Evolutionary conservation across 2,329 filamentous ascomycete species (phyloP).

Genomic region (Xylaria arbuscula): DNA sequence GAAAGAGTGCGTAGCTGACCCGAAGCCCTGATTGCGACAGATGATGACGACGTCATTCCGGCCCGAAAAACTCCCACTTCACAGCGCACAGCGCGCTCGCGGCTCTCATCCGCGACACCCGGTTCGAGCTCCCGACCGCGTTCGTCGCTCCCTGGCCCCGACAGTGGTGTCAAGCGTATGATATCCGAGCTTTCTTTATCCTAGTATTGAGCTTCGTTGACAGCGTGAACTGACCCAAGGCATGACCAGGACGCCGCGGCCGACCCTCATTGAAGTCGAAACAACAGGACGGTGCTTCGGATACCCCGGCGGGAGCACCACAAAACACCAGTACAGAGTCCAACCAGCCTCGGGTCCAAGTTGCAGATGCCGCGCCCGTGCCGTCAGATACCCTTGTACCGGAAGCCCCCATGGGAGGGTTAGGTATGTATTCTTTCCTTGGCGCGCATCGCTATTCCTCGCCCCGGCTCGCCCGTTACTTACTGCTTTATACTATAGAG

Average conservation of each 20-base stretch:
- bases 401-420: constrained; percentile 47
- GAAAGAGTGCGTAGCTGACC: constrained; percentile 8
- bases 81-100: constrained; percentile 40
- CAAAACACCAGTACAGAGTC: constrained; percentile 36
- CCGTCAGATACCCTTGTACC: constrained; percentile 39
- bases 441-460: background rate
- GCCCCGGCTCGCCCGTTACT: constrained; percentile 8
- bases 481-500: constrained; percentile 16
- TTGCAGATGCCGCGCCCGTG: constrained; percentile 35
- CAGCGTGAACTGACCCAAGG: constrained; percentile 17
- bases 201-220: background rate
- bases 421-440: constrained; percentile 38
- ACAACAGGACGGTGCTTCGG: constrained; percentile 28
- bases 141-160: constrained; percentile 27
- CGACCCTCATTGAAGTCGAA: constrained; percentile 35
- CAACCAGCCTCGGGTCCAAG: constrained; percentile 38
- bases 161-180: constrained; percentile 37
- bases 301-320: constrained; percentile 11
- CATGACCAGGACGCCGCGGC: constrained; percentile 41
- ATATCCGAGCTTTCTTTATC: constrained; percentile 5
- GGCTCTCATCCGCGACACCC: constrained; percentile 43
- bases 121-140: constrained; percentile 39
- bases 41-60: constrained; percentile 41
- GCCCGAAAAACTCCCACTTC: constrained; percentile 31
- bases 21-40: background rate